Evolutionary conservation across 495 filamentous ascomycete species (phyloP).

Genomic region (Aspergillus mulundensis): DNA sequence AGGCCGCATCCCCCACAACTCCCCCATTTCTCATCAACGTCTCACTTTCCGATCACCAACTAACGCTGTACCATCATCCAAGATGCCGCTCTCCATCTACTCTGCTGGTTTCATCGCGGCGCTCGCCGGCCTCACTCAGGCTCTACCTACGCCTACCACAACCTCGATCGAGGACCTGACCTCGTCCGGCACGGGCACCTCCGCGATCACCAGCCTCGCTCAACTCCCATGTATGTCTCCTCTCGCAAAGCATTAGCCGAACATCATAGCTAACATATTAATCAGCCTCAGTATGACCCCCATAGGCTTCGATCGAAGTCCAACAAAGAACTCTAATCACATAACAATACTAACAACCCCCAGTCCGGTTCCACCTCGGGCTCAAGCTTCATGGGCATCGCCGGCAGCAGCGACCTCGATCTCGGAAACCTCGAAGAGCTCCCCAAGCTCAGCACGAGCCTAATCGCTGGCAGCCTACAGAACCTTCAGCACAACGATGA

Average conservation of each 20-base stretch:
- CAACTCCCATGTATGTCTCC: constrained; percentile 1
- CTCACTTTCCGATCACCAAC: background rate
- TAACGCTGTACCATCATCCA: background rate
- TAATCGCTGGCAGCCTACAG: constrained; percentile 3
- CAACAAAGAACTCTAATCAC: background rate
- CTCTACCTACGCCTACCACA: constrained; percentile 1
- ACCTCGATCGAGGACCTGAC: background rate
- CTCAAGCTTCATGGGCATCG: constrained; percentile 11
- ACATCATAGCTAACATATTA: background rate
- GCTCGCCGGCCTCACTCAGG: background rate
- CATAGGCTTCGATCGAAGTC: background rate
- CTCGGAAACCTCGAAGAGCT: constrained; percentile 2
- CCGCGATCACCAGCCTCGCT: background rate
- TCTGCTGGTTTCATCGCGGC: background rate
- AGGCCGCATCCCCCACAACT: background rate
- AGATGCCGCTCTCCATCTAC: constrained; percentile 1
- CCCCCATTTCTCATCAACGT: background rate
- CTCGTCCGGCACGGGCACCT: background rate
- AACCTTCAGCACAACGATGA: background rate
- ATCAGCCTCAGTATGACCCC: constrained; percentile 1
- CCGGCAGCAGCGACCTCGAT: background rate
- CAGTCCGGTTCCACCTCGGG: constrained; percentile 6
- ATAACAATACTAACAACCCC: background rate
- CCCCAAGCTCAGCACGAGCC: background rate
- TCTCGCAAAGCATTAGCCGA: background rate